Base-by-base conservation (phyloP, 176 grass and related monocot genomes). In the Hyparrhenia diplandra region DNA sequence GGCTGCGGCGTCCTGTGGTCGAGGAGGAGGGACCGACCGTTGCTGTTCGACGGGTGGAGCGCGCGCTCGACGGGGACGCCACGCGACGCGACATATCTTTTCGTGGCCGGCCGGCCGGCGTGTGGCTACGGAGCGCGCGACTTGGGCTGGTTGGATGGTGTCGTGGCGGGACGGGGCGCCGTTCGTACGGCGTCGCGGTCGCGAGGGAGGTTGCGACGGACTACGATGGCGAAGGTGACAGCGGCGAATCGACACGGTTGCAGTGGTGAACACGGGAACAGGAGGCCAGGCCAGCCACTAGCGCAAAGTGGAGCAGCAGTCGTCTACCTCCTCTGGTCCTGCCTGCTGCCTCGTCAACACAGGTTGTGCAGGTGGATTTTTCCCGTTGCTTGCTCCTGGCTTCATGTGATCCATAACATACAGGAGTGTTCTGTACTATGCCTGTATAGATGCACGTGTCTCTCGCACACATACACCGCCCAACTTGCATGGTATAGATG, bases 71-170 rank as follows among this genome's bases (percentile, higher is more conserved):
- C 11, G 73, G 54, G 66, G 85, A 78, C 80, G 62, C 51, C 20
- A 52, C 49, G 49, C 18, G 47, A 18, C 46, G 51, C 51, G 51
- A 55, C 24, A 42, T 69, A 80, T 75, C 64, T 61, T 84, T 5
- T 13, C n/a, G n/a, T n/a, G n/a, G n/a, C n/a, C n/a, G 69, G 25
- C 6, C 5, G 87, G 81, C 68, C 7, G 75, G 61, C 11, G 18
- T 61, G 87, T 62, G 76, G 81, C 87, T 76, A 84, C 76, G 81
- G 18, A 24, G 51, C 47, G 63, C 47, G 78, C 63, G 64, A 13
- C 46, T 61, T 69, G 34, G 78, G 27, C 25, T 39, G 36, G 21
- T 27, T 23, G 34, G 35, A 21, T 23, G 6, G 51, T 54, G 54
- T 57, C 54, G 54, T 57, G 72, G 27, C 16, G 37, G 55, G 69